Base-by-base conservation (phyloP, 176 grass and related monocot species). In the Oryza glaberrima region DNA sequence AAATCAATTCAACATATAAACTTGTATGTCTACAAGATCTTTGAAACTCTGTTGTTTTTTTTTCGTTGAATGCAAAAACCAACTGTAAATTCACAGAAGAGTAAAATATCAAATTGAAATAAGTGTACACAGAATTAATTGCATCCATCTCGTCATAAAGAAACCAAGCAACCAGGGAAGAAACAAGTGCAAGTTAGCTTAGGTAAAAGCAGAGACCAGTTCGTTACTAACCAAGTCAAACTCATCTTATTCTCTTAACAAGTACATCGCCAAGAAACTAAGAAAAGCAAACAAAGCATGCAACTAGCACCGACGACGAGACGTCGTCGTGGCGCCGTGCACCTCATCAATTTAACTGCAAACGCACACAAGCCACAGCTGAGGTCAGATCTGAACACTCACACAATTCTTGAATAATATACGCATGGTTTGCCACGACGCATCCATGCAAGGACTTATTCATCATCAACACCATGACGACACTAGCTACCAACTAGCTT, bases 361-460 rank as follows among this genome's bases (percentile, higher is more conserved):
- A 35, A 23, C 38, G 10, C 3, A 36, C 40, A 85, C 60, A 6
- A 36, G 30, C 20, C 54, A 68, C 54, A 68, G 30, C 52, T 11
- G 70, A 14, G 60, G 19, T 20, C 54, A 52, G 54, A 58, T n/a
- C 6, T 20, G 52, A 46, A 40, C 22, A 71, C 49, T 15, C 76
- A 8, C 65, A 45, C 28, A 65, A 43, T 28, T 69, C 77, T 30
- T 65, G 43, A 65, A 47, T 65, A 65, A 47, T 65, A 56, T 20
- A 58, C 51, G 77, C 15, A 74, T 70, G 19, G 5, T 30, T 30
- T 8, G 54, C 15, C n/a, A 65, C 25, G 60, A 30, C 36, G 49
- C 22, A 44, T 58, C 67, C 15, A 23, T 5, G 36, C 40, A 64
- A 26, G 60, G 14, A 81, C 79, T 87, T 82, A 87, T 87, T 81